phyloP scores from a whole-genome alignment of 2,329 filamentous ascomycete species.

The Verticillium dahliae region DNA sequence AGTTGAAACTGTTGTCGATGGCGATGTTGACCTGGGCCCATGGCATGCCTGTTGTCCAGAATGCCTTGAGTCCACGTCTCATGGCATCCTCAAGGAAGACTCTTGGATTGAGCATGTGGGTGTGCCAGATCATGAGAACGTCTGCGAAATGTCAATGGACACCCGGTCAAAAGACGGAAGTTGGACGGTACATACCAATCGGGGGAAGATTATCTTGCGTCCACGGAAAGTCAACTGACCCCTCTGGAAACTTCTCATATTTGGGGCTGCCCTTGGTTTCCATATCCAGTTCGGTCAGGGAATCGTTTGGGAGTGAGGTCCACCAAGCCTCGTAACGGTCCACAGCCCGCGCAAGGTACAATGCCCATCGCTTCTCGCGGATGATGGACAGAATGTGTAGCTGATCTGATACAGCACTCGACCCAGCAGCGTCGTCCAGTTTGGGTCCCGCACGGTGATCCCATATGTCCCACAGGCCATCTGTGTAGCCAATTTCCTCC shows the following conservation, averaged over 20 bases:
- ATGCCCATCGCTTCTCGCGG: slow-evolving; percentile 66
- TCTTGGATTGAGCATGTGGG: slow-evolving; percentile 71
- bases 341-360: slow-evolving; percentile 63
- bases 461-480: slow-evolving; percentile 60
- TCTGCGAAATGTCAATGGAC: slow-evolving; percentile 34
- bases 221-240: slow-evolving; percentile 24
- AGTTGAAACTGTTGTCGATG: slow-evolving; percentile 56
- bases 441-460: slow-evolving; percentile 32
- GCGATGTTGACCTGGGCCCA: slow-evolving; percentile 53
- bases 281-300: slow-evolving; percentile 20
- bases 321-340: slow-evolving; percentile 66
- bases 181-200: slow-evolving; percentile 25
- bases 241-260: slow-evolving; percentile 17
- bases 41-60: slow-evolving; percentile 60
- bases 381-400: slow-evolving; percentile 41
- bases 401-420: slow-evolving; percentile 13
- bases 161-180: slow-evolving; percentile 29
- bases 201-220: slow-evolving; percentile 44
- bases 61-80: slow-evolving; percentile 42
- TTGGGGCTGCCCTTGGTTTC: slow-evolving; percentile 22
- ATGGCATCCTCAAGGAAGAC: slow-evolving; percentile 70
- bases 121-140: slow-evolving; percentile 74
- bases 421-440: slow-evolving; percentile 14
- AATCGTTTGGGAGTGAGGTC: slow-evolving; percentile 25
- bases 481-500: slow-evolving; percentile 57